Conservation (phyloP, 2,329 filamentous ascomycete genomes). For the Aspergillus persii region DNA sequence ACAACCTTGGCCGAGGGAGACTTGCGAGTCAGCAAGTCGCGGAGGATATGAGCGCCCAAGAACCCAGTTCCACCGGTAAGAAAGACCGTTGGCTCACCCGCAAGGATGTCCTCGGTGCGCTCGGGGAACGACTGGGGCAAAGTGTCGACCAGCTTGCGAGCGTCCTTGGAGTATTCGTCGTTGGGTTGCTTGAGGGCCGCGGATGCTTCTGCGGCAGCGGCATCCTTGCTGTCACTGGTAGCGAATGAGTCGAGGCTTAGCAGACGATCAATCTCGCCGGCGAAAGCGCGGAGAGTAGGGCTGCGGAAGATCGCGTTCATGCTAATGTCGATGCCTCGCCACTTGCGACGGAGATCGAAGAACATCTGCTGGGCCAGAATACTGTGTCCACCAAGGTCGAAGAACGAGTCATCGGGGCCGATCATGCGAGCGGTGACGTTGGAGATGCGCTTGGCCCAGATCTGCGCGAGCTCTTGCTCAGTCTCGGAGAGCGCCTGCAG, state of each 20-base stretch:
- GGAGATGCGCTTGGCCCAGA: conserved; percentile 71
- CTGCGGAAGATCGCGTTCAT: conserved; percentile 70
- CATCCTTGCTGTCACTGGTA: conserved; percentile 39
- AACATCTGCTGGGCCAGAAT: conserved; percentile 80
- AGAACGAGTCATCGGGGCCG: conserved; percentile 64
- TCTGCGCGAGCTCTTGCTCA: conserved; percentile 65
- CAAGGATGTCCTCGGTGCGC: conserved; percentile 34
- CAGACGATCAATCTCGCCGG: conserved; percentile 53
- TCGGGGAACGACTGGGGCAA: conserved; percentile 48
- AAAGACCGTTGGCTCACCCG: conserved; percentile 61
- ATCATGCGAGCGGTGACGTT: conserved; percentile 67
- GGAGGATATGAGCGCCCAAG: conserved; percentile 75
- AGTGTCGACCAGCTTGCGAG: conserved; percentile 46
- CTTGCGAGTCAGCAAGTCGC: conserved; percentile 66
- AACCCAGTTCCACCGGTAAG: conserved; percentile 90
- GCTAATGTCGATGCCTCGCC: conserved; percentile 62
- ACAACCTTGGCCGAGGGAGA: conserved; percentile 62
- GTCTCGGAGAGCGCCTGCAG: conserved; percentile 53
- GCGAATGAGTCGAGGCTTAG: conserved; percentile 49
- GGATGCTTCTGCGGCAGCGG: conserved; percentile 41
- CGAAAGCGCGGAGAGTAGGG: conserved; percentile 60
- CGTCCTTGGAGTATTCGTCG: conserved; percentile 51
- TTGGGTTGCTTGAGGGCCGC: conserved; percentile 36
- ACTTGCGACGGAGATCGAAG: conserved; percentile 63
- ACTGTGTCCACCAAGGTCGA: conserved; percentile 77